Evolutionary conservation across 2,329 filamentous ascomycete genomes (phyloP), one percentile per base, ranked within the genome.

Genomic region (Akanthomyces uredinophilus): DNA sequence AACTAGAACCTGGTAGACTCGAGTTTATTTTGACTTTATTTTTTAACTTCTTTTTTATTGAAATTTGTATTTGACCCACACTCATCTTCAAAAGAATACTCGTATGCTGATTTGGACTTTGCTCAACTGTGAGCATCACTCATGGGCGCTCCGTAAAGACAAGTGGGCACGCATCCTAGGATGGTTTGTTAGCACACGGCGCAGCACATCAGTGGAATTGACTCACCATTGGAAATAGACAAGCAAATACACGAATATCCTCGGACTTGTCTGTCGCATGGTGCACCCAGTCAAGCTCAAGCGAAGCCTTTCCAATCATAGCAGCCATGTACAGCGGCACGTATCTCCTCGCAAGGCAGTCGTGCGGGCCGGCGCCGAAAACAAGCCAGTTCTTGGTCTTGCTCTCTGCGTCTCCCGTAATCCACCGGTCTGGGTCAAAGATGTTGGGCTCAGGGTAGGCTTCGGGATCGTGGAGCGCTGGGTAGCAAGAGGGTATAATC

Each of bases 301-400:
- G 44, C 5, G 77, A 69, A 0, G 81, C 81, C 66, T 81, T 83
- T 1, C 80, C 81, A 68, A 83, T 81, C 78, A 83, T 82, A 2
- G 69, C 76, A 1, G 79, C 77, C 78, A 83, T 78, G 0, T 77
- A 75, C 0, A 83, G 71, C 13, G 78, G 80, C 16, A 83, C 80
- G 63, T 83, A 83, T 57, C 71, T 74, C 52, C 75, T 70, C 1
- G 80, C 81, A 1, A 83, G 71, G 63, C 81, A 83, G 27, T 82
- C 78, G 64, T 83, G 81, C 0, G 81, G 66, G 0, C 81, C 81
- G 0, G 79, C 73, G 1, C 81, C 81, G 65, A 83, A 83, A 0
- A 83, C 81, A 1, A 83, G 72, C 79, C 80, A 83, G 58, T 83
- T 83, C 67, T 79, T 82, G 0, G 75, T 80, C 68, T 82, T 78